phyloP scores from a whole-genome alignment of 768 basidiomycete species.

The Leccinum pellstonianum region DNA sequence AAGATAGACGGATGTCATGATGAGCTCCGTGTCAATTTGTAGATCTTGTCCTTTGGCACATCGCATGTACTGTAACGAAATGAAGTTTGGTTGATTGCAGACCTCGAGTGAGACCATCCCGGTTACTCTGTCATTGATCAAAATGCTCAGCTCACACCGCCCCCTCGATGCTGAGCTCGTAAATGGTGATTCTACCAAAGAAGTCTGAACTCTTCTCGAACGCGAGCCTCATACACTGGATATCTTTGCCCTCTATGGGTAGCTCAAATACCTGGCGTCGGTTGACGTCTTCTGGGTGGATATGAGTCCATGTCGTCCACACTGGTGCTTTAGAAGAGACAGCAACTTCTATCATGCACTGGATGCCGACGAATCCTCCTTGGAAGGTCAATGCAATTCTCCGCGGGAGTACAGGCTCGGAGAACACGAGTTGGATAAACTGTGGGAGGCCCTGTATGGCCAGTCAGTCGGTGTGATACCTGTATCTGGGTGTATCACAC shows the following conservation, averaged over 20 bases:
- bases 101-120: constrained; percentile 5
- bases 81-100: constrained; percentile 29
- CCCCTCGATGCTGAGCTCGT: constrained; percentile 51
- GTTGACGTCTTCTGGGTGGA: constrained; percentile 83
- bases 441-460: constrained; percentile 69
- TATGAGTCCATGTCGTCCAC: constrained; percentile 52
- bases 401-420: constrained; percentile 49
- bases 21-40: constrained; percentile 10
- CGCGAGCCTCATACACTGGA: constrained; percentile 56
- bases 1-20: background rate
- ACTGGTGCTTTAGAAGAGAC: constrained; percentile 32
- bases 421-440: constrained; percentile 65
- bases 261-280: constrained; percentile 67
- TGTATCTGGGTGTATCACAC: constrained; percentile 35
- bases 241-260: constrained; percentile 19
- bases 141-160: background rate
- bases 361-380: constrained; percentile 80
- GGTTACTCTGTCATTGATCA: background rate
- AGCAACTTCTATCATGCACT: constrained; percentile 50
- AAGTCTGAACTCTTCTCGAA: constrained; percentile 86
- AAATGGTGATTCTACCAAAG: constrained; percentile 77
- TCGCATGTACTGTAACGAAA: constrained; percentile 21
- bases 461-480: constrained; percentile 8
- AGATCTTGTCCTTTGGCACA: constrained; percentile 11
- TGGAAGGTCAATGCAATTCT: constrained; percentile 70